These are phyloP conservation scores for Paraphaeosphaeria minitans DNA, from an alignment of 2,329 filamentous ascomycete genomes.

Conservation along the genomic window DNA sequence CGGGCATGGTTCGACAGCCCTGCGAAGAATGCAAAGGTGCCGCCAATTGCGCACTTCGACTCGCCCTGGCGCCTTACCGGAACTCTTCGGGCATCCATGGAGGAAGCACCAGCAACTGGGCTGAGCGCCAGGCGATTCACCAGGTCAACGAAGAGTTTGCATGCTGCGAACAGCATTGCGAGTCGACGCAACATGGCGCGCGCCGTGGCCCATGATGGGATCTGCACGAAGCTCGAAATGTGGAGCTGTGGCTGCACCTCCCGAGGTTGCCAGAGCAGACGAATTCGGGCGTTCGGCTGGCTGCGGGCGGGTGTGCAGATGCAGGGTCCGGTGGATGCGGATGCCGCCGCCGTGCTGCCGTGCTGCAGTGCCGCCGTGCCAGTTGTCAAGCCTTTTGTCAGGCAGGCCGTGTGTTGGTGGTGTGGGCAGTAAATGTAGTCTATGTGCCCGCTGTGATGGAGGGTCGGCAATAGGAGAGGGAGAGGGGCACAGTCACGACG, in stretches of 20 bases:
- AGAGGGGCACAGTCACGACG: not conserved
- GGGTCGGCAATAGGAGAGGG: conserved; percentile 1
- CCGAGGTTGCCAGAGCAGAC: conserved; percentile 10
- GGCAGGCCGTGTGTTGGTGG: not conserved
- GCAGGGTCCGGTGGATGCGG: conserved; percentile 2
- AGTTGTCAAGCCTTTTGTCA: conserved; percentile 9
- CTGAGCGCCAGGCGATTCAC: conserved; percentile 6
- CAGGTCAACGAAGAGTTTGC: conserved; percentile 11
- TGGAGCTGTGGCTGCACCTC: conserved; percentile 10
- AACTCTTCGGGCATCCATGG: not conserved
- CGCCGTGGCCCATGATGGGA: not conserved
- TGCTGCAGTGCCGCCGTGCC: conserved; percentile 11
- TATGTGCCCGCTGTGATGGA: not conserved
- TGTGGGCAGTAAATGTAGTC: no score
- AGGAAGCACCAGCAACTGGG: not conserved
- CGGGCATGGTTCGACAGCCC: not conserved
- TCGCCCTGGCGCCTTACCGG: not conserved
- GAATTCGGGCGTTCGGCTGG: conserved; percentile 5
- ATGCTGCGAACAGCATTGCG: conserved; percentile 9
- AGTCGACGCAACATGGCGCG: not conserved
- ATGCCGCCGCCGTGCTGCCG: conserved; percentile 4
- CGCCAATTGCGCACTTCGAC: not conserved
- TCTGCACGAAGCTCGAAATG: conserved; percentile 1
- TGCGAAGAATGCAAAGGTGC: not conserved
- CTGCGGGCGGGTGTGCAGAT: conserved; percentile 10